Evolutionary conservation across 345 rosid species (phyloP), one percentile per base, ranked within the genome.

Genomic region (Salix purpurea): DNA sequence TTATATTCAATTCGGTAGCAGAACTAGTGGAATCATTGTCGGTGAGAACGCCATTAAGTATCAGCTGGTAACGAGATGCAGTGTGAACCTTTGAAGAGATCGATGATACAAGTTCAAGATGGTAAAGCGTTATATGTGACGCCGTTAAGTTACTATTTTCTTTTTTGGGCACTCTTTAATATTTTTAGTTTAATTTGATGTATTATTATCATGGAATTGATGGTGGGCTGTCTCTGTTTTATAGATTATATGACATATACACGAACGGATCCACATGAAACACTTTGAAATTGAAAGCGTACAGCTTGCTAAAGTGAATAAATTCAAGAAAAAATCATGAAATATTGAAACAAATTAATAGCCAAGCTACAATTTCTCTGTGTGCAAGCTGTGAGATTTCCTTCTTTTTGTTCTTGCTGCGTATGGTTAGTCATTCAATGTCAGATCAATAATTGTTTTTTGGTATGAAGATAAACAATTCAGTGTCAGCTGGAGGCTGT

Each of bases 31-130:
- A n/a, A 58, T 88, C 52, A 6, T 75, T 0, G 87, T 92, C 73
- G 90, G 91, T 9, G 80, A 84, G 9, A 87, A 92, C 89, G 93
- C 84, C 85, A 70, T 94, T 19, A 96, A 96, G 90, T 94, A 87
- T 72, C 87, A 88, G 87, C 0, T 88, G 37, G 64, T 79, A 36
- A 75, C 44, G 65, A 28, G 85, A 7, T 96, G 99, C 86, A 79
- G 90, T 64, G 98, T 96, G 7, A 89, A 77, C 81, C 87, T 93
- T 65, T 93, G 83, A 91, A 65, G 75, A 7, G 39, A 12, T 16
- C 23, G 23, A 23, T 32, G 52, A 44, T 6, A 2, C 72, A 34
- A 44, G 42, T 32, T 21, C 67, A 58, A n/a, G 58, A 69, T 8
- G 42, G n/a, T 11, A 68, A 77, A 6, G 13, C 67, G 21, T 6